A percentile compares a stretch with the other conserved stretches of the same genome.
These are phyloP conservation scores for Nothophoma quercina DNA, from an alignment of 2,329 filamentous ascomycete species.

Conservation along the genomic window DNA sequence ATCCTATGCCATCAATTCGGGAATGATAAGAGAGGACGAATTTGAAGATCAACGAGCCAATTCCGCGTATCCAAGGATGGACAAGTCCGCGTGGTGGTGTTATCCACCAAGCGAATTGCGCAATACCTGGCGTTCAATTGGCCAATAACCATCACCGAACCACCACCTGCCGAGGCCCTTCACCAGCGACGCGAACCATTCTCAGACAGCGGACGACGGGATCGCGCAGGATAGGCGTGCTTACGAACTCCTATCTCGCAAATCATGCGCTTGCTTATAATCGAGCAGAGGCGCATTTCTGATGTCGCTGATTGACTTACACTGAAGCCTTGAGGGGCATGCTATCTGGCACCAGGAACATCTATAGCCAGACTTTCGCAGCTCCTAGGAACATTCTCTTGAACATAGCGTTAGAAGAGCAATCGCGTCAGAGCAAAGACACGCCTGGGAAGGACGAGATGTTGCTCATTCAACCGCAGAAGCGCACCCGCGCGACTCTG, in stretches of 20 bases:
- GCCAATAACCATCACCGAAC: constrained; percentile 7
- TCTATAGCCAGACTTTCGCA: constrained; percentile 5
- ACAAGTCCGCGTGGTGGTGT: constrained; percentile 1
- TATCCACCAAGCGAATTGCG: constrained; percentile 16
- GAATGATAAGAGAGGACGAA: too few relatives aligned
- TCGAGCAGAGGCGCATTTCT: not conserved
- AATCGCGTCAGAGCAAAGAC: not conserved
- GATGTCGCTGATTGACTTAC: not conserved
- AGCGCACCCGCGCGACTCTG: not conserved
- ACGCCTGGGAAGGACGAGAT: not conserved
- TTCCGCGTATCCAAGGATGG: not conserved
- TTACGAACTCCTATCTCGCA: constrained; percentile 6
- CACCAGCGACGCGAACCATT: constrained; percentile 12
- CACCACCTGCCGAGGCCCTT: constrained; percentile 9
- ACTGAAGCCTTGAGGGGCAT: constrained; percentile 2
- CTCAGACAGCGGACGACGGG: constrained; percentile 8
- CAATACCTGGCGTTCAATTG: constrained; percentile 9
- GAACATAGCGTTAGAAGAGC: not conserved
- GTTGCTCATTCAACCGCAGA: constrained; percentile 9
- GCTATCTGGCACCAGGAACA: constrained; percentile 11
- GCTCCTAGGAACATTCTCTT: not conserved
- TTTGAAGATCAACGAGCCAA: too few relatives aligned
- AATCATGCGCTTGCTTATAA: constrained; percentile 10
- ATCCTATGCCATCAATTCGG: too few relatives aligned
- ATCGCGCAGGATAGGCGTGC: constrained; percentile 1